phyloP scores from a whole-genome alignment of 2,329 filamentous ascomycete genomes.

The Alternaria angustiovoidea region DNA sequence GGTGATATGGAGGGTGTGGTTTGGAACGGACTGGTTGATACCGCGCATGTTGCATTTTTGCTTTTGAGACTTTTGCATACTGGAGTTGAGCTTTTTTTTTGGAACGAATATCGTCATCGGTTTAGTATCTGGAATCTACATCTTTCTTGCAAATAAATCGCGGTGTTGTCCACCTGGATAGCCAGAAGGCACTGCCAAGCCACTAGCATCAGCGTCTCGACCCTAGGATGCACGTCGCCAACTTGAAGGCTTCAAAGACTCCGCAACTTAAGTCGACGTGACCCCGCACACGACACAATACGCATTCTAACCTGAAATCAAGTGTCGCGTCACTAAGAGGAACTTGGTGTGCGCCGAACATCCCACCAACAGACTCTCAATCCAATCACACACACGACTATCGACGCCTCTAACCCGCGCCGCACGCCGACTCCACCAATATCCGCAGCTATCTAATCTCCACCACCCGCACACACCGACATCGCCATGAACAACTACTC shows the following conservation, averaged over 20 bases:
- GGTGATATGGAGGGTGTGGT: not conserved
- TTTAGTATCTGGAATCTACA: not conserved
- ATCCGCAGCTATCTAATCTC: constrained; percentile 14
- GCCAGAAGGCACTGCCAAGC: constrained; percentile 6
- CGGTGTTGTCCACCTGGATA: not conserved
- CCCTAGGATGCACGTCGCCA: constrained; percentile 1
- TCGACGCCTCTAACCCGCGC: constrained; percentile 14
- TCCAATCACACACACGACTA: constrained; percentile 13
- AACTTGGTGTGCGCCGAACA: not conserved
- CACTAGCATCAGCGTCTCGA: constrained; percentile 7
- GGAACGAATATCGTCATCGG: not conserved
- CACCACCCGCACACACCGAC: constrained; percentile 16
- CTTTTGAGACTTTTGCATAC: not conserved
- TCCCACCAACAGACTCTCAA: constrained; percentile 9
- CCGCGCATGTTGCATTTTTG: not conserved
- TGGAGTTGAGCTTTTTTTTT: not conserved
- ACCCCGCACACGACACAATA: constrained; percentile 11
- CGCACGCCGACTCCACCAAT: constrained; percentile 19
- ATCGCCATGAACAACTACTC: constrained; percentile 49
- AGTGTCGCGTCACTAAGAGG: constrained; percentile 6
- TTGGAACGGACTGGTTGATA: not conserved
- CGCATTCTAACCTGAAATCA: not conserved
- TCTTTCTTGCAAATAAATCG: not conserved
- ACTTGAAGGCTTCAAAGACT: not conserved
- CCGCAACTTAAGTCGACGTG: constrained; percentile 4